Evolutionary conservation across 257 asterid species (phyloP).

Genomic region (Marsdenia floribunda): DNA sequence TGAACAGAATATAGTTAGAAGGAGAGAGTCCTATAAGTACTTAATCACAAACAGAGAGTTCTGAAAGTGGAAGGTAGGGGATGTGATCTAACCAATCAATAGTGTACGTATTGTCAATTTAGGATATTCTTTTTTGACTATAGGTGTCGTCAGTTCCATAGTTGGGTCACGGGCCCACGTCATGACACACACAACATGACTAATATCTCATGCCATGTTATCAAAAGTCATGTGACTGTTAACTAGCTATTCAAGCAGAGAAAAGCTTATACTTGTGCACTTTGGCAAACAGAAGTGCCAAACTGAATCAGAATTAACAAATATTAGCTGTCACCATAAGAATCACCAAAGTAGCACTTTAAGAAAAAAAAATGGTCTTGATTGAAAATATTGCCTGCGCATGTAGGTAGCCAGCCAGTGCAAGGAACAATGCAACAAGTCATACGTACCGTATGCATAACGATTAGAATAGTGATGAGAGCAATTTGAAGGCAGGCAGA

Average conservation of each 20-base stretch:
- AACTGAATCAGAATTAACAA: background rate
- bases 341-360: background rate
- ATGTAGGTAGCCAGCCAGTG: background rate
- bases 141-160: too few species aligned
- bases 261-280: background rate
- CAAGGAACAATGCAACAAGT: background rate
- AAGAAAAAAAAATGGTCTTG: background rate
- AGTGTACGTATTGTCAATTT: too few species aligned
- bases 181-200: too few species aligned
- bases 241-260: background rate
- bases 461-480: background rate
- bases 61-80: background rate
- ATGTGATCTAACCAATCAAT: background rate
- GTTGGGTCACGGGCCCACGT: too few species aligned
- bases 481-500: background rate
- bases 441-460: background rate
- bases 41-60: background rate
- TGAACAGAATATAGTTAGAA: background rate
- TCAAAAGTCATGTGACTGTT: background rate
- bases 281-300: background rate
- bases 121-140: too few species aligned
- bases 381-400: background rate
- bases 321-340: background rate
- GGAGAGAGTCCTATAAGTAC: background rate
- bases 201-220: background rate